Evolutionary conservation across 495 filamentous ascomycete genomes (phyloP).

Genomic region (Apodospora peruviana): DNA sequence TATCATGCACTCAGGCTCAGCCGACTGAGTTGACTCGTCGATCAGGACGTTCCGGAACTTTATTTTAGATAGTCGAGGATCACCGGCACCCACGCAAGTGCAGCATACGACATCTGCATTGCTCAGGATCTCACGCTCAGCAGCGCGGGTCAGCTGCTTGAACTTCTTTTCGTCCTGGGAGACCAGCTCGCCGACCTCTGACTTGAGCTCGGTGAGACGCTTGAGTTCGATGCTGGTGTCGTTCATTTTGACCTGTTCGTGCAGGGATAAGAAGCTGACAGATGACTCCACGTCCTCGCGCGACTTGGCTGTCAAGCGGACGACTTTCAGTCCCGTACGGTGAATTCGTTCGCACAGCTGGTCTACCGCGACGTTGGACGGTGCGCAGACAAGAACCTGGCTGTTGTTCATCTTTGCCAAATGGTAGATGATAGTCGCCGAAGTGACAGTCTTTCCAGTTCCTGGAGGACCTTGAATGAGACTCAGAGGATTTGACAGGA

Average conservation of each 20-base stretch:
- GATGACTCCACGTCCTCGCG: conserved; percentile 97
- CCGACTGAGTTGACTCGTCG: conserved; percentile 98
- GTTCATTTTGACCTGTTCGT: conserved; percentile 96
- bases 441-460: conserved; percentile 99
- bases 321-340: conserved; percentile 87
- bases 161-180: conserved; percentile 98
- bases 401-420: conserved; percentile 91
- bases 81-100: conserved; percentile 96
- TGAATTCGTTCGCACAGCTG: conserved; percentile 98
- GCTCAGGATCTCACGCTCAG: conserved; percentile 90
- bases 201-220: conserved; percentile 88
- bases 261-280: conserved; percentile 88
- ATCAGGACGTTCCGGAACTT: conserved; percentile 98
- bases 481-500: conserved; percentile 85
- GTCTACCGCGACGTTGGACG: conserved; percentile 97
- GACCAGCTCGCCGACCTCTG: conserved; percentile 83
- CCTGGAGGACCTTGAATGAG: conserved; percentile 96
- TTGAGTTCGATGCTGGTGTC: conserved; percentile 90
- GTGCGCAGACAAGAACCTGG: conserved; percentile 93
- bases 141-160: conserved; percentile 87
- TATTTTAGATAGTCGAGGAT: conserved; percentile 90
- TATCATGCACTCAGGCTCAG: conserved; percentile 99
- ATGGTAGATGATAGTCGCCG: conserved; percentile 97
- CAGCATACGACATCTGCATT: conserved; percentile 99
- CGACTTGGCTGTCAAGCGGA: conserved; percentile 97